These are phyloP conservation scores for Plasmodium berghei DNA, from an alignment of 169 alveolate species.

Conservation along the genomic window DNA sequence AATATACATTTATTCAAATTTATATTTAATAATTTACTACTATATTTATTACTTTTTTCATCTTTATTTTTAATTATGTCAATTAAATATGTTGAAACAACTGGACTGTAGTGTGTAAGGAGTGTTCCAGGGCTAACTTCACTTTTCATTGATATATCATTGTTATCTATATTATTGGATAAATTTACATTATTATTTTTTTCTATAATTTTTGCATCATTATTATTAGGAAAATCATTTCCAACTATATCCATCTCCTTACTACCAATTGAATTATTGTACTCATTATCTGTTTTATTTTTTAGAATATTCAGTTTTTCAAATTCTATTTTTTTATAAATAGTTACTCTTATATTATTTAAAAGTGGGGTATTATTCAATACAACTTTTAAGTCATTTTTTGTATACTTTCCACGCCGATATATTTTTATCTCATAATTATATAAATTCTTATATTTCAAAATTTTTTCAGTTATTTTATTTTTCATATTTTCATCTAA, in stretches of 20 bases:
- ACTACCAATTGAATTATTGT: background rate
- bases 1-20: constrained; percentile 72
- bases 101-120: constrained; percentile 94
- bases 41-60: background rate
- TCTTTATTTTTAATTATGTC: constrained; percentile 31
- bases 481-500: background rate
- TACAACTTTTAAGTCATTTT: constrained; percentile 80
- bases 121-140: constrained; percentile 89
- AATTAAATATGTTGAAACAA: constrained; percentile 88
- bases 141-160: background rate
- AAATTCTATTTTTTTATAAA: constrained; percentile 51
- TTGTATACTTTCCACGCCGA: constrained; percentile 69
- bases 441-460: constrained; percentile 45
- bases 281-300: background rate
- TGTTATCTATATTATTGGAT: background rate
- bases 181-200: background rate
- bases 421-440: constrained; percentile 35
- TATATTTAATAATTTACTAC: constrained; percentile 28
- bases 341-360: constrained; percentile 78
- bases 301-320: constrained; percentile 18
- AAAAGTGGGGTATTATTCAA: constrained; percentile 77
- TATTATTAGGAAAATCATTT: background rate
- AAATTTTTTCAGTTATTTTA: constrained; percentile 5
- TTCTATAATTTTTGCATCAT: background rate
- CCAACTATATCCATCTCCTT: background rate